These are phyloP conservation scores for Ambrosiella cleistominuta DNA, from an alignment of 2,329 filamentous ascomycete species.

Conservation along the genomic window DNA sequence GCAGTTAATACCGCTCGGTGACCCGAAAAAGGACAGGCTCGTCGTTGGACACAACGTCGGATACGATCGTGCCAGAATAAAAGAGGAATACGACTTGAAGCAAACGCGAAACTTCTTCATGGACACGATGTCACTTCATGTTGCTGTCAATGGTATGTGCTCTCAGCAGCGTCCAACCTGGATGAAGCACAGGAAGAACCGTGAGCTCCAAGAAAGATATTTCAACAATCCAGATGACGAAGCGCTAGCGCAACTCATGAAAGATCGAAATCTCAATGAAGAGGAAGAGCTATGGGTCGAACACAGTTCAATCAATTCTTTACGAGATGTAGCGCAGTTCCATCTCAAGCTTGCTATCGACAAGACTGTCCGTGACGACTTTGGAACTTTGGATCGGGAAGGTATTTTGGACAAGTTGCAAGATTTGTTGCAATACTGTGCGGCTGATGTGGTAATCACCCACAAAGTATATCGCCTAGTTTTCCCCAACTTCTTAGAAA, in stretches of 20 bases:
- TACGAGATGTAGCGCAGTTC: constrained; percentile 90
- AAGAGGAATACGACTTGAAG: constrained; percentile 72
- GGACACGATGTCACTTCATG: constrained; percentile 96
- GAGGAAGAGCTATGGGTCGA: constrained; percentile 95
- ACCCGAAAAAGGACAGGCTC: constrained; percentile 53
- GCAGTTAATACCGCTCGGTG: constrained; percentile 76
- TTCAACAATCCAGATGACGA: constrained; percentile 51
- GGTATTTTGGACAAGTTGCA: constrained; percentile 58
- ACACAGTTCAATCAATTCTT: constrained; percentile 82
- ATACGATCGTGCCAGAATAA: constrained; percentile 74
- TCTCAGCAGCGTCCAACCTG: constrained; percentile 89
- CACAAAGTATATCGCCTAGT: constrained; percentile 89
- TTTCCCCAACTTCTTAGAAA: constrained; percentile 73
- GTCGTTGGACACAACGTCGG: constrained; percentile 91
- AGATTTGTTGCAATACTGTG: constrained; percentile 80
- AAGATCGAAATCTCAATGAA: constrained; percentile 54
- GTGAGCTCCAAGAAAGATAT: constrained; percentile 66
- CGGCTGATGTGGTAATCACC: constrained; percentile 81
- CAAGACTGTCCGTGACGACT: constrained; percentile 72
- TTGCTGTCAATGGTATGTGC: constrained; percentile 97
- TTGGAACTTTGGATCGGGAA: constrained; percentile 60
- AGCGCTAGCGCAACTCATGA: constrained; percentile 54
- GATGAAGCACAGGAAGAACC: constrained; percentile 90
- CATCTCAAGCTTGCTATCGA: constrained; percentile 85
- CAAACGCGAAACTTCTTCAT: constrained; percentile 77